A percentile compares a stretch with the other conserved stretches of the same genome.
Evolutionary conservation across 257 asterid genomes (phyloP).

Genomic region (Solanum appendiculatum): DNA sequence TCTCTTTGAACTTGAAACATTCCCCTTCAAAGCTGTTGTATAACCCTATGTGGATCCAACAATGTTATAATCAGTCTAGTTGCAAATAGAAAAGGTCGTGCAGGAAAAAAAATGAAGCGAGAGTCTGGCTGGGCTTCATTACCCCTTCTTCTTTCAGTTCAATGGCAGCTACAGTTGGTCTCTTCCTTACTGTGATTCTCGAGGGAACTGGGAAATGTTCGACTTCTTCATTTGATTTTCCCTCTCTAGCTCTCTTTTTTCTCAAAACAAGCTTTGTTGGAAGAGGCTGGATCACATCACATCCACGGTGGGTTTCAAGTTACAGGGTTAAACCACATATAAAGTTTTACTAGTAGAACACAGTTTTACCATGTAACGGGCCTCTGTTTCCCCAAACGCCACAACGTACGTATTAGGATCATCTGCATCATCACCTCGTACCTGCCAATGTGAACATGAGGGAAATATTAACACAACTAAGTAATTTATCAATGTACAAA

Average conservation of each 20-base stretch:
- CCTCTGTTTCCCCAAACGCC: conserved; percentile 53
- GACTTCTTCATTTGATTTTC: conserved; percentile 60
- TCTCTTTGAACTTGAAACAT: conserved; percentile 23
- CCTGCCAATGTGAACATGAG: conserved; percentile 26
- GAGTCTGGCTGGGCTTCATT: neutral
- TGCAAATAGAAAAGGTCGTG: neutral
- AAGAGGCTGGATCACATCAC: conserved; percentile 38
- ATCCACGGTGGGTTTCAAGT: neutral
- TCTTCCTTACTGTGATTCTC: conserved; percentile 57
- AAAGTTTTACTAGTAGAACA: neutral
- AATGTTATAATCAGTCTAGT: neutral
- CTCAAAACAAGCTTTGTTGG: conserved; percentile 47
- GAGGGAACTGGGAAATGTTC: conserved; percentile 77
- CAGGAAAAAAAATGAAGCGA: neutral
- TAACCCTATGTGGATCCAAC: conserved; percentile 36
- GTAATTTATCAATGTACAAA: conserved; percentile 8
- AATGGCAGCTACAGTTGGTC: conserved; percentile 41
- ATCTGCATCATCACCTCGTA: conserved; percentile 68
- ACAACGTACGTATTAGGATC: conserved; percentile 81
- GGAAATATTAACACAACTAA: conserved; percentile 1
- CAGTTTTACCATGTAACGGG: conserved; percentile 48
- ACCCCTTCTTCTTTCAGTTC: conserved; percentile 64
- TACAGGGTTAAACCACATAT: neutral
- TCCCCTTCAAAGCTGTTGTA: conserved; percentile 29
- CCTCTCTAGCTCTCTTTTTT: conserved; percentile 81